phyloP scores from a whole-genome alignment of 345 rosid species.

The Eucalyptus urophylla region DNA sequence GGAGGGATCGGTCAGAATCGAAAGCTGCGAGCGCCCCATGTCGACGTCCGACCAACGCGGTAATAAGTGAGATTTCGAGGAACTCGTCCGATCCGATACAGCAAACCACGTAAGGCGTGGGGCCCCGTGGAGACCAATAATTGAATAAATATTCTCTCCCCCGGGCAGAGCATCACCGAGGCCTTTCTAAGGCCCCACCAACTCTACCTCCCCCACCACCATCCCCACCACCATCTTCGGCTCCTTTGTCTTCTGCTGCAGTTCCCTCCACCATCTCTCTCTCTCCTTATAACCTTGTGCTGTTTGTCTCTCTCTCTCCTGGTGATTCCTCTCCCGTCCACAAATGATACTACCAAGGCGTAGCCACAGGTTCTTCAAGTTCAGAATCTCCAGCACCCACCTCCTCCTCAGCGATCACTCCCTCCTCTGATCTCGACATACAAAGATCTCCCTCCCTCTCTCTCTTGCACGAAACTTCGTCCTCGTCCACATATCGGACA shows the following conservation, averaged over 20 bases:
- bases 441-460: neutral
- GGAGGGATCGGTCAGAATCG: neutral
- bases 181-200: neutral
- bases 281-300: neutral
- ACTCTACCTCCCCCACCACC: neutral
- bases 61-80: neutral
- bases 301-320: neutral
- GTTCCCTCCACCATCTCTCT: neutral
- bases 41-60: neutral
- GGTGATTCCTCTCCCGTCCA: conserved; percentile 7
- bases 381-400: conserved; percentile 16
- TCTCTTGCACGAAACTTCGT: neutral
- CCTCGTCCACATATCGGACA: neutral
- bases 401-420: neutral
- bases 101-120: neutral
- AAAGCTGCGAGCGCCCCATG: neutral
- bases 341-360: conserved; percentile 47
- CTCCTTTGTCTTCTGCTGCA: neutral
- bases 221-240: neutral
- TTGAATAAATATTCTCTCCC: neutral
- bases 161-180: neutral
- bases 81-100: neutral
- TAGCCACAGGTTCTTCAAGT: conserved; percentile 65
- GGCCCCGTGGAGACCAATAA: neutral
- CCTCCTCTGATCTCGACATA: neutral